phyloP scores from a whole-genome alignment of 2,329 filamentous ascomycete genomes.

The Colletotrichum liaoningense region DNA sequence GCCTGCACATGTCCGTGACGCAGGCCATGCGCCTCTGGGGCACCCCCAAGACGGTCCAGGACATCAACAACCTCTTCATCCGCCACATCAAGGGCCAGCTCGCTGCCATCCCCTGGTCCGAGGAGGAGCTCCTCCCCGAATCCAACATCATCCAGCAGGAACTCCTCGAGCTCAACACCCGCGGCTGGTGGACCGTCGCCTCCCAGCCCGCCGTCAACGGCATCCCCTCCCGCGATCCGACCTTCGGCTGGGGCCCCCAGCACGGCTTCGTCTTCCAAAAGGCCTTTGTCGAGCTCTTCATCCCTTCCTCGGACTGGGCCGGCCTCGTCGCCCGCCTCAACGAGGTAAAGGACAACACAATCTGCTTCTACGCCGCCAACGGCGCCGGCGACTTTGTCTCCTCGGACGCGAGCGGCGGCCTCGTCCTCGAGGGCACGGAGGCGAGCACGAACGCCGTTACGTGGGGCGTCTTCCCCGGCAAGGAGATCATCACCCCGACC shows the following conservation, averaged over 20 bases:
- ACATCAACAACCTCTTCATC: constrained; percentile 85
- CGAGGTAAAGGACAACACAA: constrained; percentile 67
- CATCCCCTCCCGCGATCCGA: constrained; percentile 76
- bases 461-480: constrained; percentile 94
- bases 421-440: constrained; percentile 46
- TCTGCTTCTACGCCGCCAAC: constrained; percentile 92
- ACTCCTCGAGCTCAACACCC: constrained; percentile 79
- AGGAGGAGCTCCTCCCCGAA: constrained; percentile 87
- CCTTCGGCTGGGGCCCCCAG: constrained; percentile 93
- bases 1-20: constrained; percentile 87
- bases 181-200: constrained; percentile 96
- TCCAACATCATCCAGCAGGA: constrained; percentile 83
- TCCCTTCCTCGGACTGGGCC: constrained; percentile 79
- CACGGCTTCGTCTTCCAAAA: constrained; percentile 98
- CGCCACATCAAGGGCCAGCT: constrained; percentile 84
- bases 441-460: constrained; percentile 90
- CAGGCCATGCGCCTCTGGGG: constrained; percentile 90
- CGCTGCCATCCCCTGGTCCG: constrained; percentile 90
- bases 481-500: constrained; percentile 95
- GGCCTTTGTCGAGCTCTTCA: constrained; percentile 96
- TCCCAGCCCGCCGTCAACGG: constrained; percentile 96
- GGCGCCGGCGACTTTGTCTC: constrained; percentile 81
- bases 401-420: constrained; percentile 63
- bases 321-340: constrained; percentile 66
- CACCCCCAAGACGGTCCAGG: constrained; percentile 73